Conservation (phyloP, 495 filamentous ascomycete genomes). For the Hypoxylon rickii region DNA sequence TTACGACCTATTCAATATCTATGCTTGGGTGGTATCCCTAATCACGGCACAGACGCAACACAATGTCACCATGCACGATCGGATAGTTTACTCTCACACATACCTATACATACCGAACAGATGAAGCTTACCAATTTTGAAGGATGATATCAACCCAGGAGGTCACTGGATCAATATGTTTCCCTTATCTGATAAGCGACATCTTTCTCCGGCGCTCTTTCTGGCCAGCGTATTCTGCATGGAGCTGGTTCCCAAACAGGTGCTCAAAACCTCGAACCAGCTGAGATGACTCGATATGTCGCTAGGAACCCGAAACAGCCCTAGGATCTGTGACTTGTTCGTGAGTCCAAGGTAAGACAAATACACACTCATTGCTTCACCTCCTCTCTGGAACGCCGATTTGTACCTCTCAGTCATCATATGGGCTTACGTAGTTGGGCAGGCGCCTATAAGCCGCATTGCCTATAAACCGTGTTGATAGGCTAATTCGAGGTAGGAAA, state of each 20-base stretch:
- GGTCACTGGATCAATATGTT: slow-evolving; percentile 1
- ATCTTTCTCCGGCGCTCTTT: not conserved
- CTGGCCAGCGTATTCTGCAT: not conserved
- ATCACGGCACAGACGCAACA: no score
- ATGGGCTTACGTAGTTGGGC: no score
- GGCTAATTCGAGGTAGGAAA: not conserved
- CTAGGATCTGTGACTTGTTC: no score
- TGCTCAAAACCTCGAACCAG: no score
- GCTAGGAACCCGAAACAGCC: no score
- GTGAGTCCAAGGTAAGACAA: no score
- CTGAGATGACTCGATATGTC: no score
- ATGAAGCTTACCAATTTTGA: slow-evolving; percentile 5
- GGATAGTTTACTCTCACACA: not conserved
- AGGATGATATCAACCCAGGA: slow-evolving; percentile 14
- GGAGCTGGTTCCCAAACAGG: no score
- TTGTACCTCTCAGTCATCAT: not conserved
- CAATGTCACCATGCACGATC: slow-evolving; percentile 13
- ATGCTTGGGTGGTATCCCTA: not conserved
- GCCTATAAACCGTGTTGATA: not conserved
- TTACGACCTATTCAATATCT: slow-evolving; percentile 18
- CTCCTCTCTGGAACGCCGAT: no score
- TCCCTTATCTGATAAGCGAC: not conserved
- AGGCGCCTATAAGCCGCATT: no score
- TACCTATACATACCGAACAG: not conserved
- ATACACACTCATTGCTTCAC: no score